Base-by-base conservation (phyloP, 2,329 filamentous ascomycete species). In the Colletotrichum liriopes region DNA sequence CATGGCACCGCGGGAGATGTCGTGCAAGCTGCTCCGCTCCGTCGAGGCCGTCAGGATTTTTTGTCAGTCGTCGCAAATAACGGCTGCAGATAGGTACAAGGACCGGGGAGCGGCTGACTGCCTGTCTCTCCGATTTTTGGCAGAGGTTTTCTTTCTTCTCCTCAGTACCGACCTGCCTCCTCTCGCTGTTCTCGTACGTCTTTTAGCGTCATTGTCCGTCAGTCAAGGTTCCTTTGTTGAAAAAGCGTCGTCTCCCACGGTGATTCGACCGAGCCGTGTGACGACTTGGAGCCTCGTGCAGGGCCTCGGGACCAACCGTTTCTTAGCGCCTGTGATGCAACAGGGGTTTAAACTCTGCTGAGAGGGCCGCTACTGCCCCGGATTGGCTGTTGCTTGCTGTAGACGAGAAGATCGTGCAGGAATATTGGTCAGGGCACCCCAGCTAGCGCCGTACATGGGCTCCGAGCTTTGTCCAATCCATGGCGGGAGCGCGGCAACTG, bases 301-400 rank as follows among this genome's bases (percentile, higher is more conserved):
- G 81, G 81, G 80, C 82, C 81, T 82, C 83, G 83, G 85, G 82
- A 83, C 82, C 82, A 83, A 83, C 82, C 82, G 82, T 81, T 80
- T 78, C 77, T 69, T 81, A 82, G 82, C 80, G 80, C 77, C 75
- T 76, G 75, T 74, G 77, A 76, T 75, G 75, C 67, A 65, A 62
- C 79, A 79, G 72, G 80, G 79, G 67, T 75, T 49, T 59, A 68
- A 72, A 69, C 74, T 73, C 76, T 73, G 60, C 65, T 69, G 67
- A 72, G 37, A 75, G 67, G 75, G 81, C 78, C 74, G 79, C 76
- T 78, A 73, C 76, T 77, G 78, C 79, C 79, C 79, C 77, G 81
- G 83, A 84, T 84, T 85, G 83, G 83, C 78, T 81, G 76, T 71
- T 75, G 59, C 67, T 74, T 61, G 65, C 54, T 72, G 65, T 39